phyloP scores from a whole-genome alignment of 164 flowering plant genomes.

The Houttuynia cordata region DNA sequence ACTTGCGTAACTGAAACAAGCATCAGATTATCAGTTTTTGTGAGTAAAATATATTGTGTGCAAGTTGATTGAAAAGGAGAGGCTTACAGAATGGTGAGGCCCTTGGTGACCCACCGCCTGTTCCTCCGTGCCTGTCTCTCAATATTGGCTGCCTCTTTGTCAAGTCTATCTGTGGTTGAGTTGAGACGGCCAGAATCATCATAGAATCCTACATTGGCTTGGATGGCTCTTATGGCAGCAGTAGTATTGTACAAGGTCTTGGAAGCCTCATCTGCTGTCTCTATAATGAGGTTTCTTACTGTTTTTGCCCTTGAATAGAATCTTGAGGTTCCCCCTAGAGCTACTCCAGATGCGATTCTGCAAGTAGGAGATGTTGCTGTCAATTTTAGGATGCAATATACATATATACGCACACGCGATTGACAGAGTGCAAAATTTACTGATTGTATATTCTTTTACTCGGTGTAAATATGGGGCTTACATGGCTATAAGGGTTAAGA shows the following conservation, averaged over 20 bases:
- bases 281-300: conserved; percentile 45
- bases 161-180: conserved; percentile 41
- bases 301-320: conserved; percentile 54
- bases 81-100: conserved; percentile 46
- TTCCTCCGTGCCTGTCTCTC: conserved; percentile 45
- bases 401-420: too few relatives aligned
- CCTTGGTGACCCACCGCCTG: conserved; percentile 39
- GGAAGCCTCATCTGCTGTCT: conserved; percentile 68
- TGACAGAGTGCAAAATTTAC: background rate
- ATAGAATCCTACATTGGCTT: conserved; percentile 18
- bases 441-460: background rate
- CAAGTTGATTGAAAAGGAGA: background rate
- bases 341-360: conserved; percentile 56
- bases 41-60: background rate
- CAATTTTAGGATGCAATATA: too few relatives aligned
- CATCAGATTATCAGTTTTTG: background rate
- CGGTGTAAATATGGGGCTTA: conserved; percentile 21
- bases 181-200: conserved; percentile 31
- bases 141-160: conserved; percentile 43
- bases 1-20: conserved; percentile 39
- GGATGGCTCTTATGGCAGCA: conserved; percentile 51
- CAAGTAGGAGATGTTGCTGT: background rate
- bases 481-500: conserved; percentile 56
- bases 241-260: conserved; percentile 51
- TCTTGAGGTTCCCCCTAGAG: conserved; percentile 53